Conservation (phyloP, 2,329 filamentous ascomycete genomes). For the Aureobasidium lini region DNA sequence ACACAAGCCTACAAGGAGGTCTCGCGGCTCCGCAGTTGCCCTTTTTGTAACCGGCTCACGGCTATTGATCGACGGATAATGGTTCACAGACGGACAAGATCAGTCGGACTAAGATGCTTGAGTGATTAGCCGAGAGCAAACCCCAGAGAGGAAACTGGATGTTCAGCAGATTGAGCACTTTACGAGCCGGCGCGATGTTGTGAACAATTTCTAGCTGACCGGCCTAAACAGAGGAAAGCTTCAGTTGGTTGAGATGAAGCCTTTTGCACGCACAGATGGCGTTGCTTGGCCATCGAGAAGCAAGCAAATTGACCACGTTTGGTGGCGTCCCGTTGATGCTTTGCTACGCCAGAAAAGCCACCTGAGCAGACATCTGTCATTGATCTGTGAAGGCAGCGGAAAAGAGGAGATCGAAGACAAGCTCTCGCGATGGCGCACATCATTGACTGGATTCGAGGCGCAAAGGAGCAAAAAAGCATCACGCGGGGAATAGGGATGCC, state of each 20-base stretch:
- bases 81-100: not conserved
- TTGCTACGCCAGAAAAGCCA: not conserved
- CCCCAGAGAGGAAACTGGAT: not conserved
- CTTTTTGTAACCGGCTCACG: not conserved
- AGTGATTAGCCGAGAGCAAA: not conserved
- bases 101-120: not conserved
- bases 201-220: not conserved
- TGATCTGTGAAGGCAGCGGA: not conserved
- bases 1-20: not conserved
- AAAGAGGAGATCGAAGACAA: not conserved
- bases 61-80: slow-evolving; percentile 9
- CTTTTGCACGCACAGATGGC: slow-evolving; percentile 3
- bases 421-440: slow-evolving; percentile 1
- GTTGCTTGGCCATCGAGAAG: slow-evolving; percentile 6
- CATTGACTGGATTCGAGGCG: not conserved
- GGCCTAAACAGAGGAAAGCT: not conserved
- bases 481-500: not conserved
- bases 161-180: not conserved
- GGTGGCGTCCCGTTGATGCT: slow-evolving; percentile 4
- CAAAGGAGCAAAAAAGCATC: not conserved
- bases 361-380: not conserved
- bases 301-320: slow-evolving; percentile 4
- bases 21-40: not conserved
- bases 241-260: slow-evolving; percentile 9
- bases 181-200: not conserved